Evolutionary conservation across 2,329 filamentous ascomycete species (phyloP).

Genomic region (Gnomoniopsis sp.): DNA sequence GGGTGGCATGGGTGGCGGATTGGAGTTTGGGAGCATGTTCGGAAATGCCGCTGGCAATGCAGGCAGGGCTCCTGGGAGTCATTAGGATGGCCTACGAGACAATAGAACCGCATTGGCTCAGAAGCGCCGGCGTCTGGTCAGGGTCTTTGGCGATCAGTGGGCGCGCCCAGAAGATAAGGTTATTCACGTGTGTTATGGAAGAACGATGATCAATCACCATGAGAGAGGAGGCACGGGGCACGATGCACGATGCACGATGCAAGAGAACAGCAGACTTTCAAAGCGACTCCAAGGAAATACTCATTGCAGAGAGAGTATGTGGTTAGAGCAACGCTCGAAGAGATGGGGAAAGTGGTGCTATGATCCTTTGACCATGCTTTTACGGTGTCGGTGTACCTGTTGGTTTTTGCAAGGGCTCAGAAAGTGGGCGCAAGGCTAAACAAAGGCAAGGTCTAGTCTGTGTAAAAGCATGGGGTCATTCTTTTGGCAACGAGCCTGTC

Average conservation of each 20-base stretch:
- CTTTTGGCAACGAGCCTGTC: neutral
- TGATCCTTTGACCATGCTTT: neutral
- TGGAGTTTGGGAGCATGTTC: conserved; percentile 48
- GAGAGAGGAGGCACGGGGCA: neutral
- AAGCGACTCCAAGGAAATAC: neutral
- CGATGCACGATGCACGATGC: neutral
- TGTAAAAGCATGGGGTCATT: neutral
- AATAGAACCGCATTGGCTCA: neutral
- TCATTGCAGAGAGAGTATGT: neutral
- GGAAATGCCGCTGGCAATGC: conserved; percentile 31
- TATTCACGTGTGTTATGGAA: neutral
- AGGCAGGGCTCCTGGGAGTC: conserved; percentile 21
- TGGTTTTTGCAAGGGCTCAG: neutral
- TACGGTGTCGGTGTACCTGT: neutral
- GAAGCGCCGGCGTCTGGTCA: neutral
- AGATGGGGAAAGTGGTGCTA: neutral
- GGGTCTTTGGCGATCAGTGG: conserved; percentile 19
- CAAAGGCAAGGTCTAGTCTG: neutral
- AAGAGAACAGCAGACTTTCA: neutral
- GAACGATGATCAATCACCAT: too few species aligned
- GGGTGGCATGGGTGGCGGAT: conserved; percentile 33
- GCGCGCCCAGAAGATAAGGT: neutral
- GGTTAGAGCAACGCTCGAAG: neutral
- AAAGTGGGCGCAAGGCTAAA: too few species aligned
- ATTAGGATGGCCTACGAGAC: neutral